Evolutionary conservation across 2,329 filamentous ascomycete species (phyloP).

Genomic region (Penicillium sp.): DNA sequence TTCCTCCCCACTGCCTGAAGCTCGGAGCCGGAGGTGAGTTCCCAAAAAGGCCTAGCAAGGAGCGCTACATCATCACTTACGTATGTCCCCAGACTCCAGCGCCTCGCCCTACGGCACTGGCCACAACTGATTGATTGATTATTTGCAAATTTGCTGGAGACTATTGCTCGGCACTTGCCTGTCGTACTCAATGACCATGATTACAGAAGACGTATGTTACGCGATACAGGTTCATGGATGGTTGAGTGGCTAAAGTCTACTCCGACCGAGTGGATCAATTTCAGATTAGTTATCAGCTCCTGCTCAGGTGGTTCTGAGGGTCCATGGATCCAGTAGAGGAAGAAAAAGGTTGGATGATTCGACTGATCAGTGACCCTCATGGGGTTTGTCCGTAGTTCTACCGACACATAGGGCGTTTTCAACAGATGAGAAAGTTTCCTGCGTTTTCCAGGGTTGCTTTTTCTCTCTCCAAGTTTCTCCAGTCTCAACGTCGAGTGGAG

Average conservation of each 20-base stretch:
- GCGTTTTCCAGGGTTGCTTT: not conserved
- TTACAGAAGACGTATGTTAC: not conserved
- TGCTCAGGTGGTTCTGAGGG: slow-evolving; percentile 9
- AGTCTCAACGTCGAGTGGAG: slow-evolving; percentile 7
- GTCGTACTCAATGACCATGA: not conserved
- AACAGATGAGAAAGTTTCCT: not conserved
- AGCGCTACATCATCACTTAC: slow-evolving; percentile 30
- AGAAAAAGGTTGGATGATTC: not conserved
- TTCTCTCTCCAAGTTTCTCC: not conserved
- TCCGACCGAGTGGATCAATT: slow-evolving; percentile 10
- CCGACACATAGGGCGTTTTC: slow-evolving; percentile 16
- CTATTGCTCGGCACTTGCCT: not conserved
- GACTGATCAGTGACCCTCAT: not conserved
- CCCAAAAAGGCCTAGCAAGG: slow-evolving; percentile 15
- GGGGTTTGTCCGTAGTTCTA: slow-evolving; percentile 23
- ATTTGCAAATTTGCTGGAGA: not conserved
- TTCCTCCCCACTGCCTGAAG: slow-evolving; percentile 10
- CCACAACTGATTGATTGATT: not conserved
- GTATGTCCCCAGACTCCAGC: slow-evolving; percentile 21
- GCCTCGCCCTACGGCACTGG: not conserved
- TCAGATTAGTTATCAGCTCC: slow-evolving; percentile 1
- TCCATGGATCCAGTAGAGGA: slow-evolving; percentile 12
- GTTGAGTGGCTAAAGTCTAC: slow-evolving; percentile 10
- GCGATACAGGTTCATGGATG: not conserved
- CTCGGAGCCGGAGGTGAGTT: slow-evolving; percentile 21